Evolutionary conservation across 31 red algal species (phyloP).

Genomic region (Endocladia muricata): DNA sequence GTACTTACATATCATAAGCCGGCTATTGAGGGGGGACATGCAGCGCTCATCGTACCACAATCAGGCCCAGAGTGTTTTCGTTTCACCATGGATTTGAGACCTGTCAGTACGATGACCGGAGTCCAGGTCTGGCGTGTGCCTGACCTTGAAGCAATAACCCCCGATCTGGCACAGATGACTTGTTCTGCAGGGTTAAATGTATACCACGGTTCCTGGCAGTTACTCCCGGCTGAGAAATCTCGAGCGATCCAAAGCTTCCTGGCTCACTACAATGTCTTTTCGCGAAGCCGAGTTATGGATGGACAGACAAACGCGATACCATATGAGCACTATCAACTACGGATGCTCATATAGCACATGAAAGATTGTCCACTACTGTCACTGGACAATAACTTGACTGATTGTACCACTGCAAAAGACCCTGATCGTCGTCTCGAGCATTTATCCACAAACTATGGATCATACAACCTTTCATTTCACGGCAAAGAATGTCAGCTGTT

Average conservation of each 20-base stretch:
- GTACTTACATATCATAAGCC: constrained; percentile 10
- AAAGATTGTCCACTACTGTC: not conserved
- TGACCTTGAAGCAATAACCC: not conserved
- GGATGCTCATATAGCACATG: not conserved
- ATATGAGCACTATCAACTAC: constrained; percentile 4
- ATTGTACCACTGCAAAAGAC: not conserved
- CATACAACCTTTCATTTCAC: not conserved
- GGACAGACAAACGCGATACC: constrained; percentile 17
- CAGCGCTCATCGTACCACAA: constrained; percentile 35
- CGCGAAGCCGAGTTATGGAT: constrained; percentile 1
- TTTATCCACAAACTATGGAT: not conserved
- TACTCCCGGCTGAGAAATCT: not conserved
- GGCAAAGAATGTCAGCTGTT: constrained; percentile 13
- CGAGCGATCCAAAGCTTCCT: constrained; percentile 20
- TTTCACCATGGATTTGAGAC: constrained; percentile 26
- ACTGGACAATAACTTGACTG: constrained; percentile 6
- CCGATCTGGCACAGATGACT: not conserved
- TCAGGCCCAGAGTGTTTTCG: constrained; percentile 20
- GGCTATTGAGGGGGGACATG: constrained; percentile 12
- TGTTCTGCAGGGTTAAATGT: constrained; percentile 18
- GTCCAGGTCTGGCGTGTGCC: constrained; percentile 20
- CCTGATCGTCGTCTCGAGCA: not conserved
- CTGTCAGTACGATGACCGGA: constrained; percentile 14
- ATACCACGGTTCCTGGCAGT: constrained; percentile 19
- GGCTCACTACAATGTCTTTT: not conserved